Percentiles rank a stretch among this genome's conserved stretches.
Evolutionary conservation across 768 basidiomycete species (phyloP).

Genomic region (Pisolithus sp.): DNA sequence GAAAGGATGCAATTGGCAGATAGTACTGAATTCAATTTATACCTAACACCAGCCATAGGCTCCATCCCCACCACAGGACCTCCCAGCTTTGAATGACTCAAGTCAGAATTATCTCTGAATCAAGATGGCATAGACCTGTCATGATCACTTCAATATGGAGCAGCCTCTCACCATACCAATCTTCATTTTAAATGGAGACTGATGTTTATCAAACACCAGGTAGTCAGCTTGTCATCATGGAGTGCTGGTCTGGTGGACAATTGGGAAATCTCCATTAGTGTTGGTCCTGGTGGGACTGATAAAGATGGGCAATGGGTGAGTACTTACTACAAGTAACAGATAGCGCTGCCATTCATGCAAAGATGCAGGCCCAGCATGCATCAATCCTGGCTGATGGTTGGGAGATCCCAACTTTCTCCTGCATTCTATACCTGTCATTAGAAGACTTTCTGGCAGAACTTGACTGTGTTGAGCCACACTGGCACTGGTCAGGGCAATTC

Average conservation of each 20-base stretch:
- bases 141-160: too few species aligned
- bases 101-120: too few species aligned
- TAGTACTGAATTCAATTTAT: background rate
- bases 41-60: background rate
- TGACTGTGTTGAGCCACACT: background rate
- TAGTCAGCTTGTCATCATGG: too few species aligned
- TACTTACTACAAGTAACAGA: background rate
- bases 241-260: too few species aligned
- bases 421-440: background rate
- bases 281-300: background rate
- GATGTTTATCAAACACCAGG: too few species aligned
- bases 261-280: too few species aligned
- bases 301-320: background rate
- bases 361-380: background rate
- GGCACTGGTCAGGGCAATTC: conserved; percentile 1
- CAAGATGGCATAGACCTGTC: too few species aligned
- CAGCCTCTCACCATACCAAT: too few species aligned
- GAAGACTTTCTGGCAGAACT: background rate
- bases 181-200: too few species aligned
- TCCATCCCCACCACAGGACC: too few species aligned
- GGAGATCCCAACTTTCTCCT: background rate
- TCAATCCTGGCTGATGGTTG: background rate
- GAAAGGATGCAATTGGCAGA: background rate
- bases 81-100: too few species aligned
- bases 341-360: background rate